Evolutionary conservation across 352 stramenopile genomes (phyloP), one percentile per base, ranked within the genome.

Genomic region (Globisporangium acanthophoron): DNA sequence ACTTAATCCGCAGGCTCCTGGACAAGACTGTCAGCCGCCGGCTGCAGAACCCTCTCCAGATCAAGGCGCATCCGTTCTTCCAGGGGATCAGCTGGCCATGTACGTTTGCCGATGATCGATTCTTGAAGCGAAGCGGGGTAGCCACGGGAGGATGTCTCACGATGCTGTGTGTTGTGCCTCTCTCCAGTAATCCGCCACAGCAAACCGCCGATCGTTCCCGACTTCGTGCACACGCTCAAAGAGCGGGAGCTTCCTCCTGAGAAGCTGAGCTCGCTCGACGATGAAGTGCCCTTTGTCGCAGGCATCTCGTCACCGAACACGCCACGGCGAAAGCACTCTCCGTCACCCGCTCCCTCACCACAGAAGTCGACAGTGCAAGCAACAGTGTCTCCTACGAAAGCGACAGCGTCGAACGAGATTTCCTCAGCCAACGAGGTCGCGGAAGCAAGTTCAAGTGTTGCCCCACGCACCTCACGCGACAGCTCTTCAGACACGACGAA

Each of bases 21-120:
- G 55, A 56, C 40, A 76, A 78, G 50, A 66, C 56, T 24, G 59
- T 67, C 16, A 43, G 27, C 40, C 61, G 74, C 47, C 67, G 97
- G 18, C 64, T 98, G 12, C 96, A 97, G 66, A 83, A 98, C 50
- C 85, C 91, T 66, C 71, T 86, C 31, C 73, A 97, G 31, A 97
- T 98, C 58, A 93, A 97, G 75, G 73, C 74, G 33, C 94, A 98
- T 70, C 79, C 87, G 44, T 98, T 90, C 73, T 98, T 98, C 69
- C 70, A 70, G 51, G 74, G 80, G 8, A 58, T 94, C n/a, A 78
- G 96, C 50, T 97, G 87, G 87, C 83, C 96, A 58, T 63, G 78
- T 68, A 85, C 88, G 70, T 62, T n/a, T 20, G 11, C n/a, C 5
- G 16, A 7, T 47, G 11, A n/a, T 24, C 2, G 7, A 8, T 21